A percentile compares a stretch with the other conserved stretches of the same genome.
phyloP scores from a whole-genome alignment of 164 flowering plant species.

The Echeveria elegans region DNA sequence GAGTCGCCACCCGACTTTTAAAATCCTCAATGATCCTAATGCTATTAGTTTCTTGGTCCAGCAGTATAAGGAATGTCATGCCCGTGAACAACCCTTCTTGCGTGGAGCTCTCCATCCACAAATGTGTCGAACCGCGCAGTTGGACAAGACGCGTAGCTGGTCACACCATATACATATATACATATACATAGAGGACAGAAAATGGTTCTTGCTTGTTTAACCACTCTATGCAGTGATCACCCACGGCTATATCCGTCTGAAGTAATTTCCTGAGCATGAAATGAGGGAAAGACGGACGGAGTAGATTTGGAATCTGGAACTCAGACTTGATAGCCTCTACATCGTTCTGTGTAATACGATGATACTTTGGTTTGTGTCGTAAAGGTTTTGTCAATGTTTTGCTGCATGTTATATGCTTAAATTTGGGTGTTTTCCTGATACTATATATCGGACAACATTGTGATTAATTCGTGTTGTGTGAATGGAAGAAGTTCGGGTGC shows the following conservation, averaged over 20 bases:
- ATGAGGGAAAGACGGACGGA: conserved; percentile 30
- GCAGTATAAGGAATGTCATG: conserved; percentile 27
- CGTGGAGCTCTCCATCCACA: conserved; percentile 48
- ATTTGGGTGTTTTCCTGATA: too few relatives aligned
- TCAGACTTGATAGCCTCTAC: conserved; percentile 20
- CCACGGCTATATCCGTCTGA: not conserved
- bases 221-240: conserved; percentile 24
- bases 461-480: too few relatives aligned
- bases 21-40: conserved; percentile 38
- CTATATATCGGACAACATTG: too few relatives aligned
- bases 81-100: conserved; percentile 28
- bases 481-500: too few relatives aligned
- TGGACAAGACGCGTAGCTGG: conserved; percentile 38
- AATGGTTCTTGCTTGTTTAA: conserved; percentile 28
- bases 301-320: conserved; percentile 28
- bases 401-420: too few relatives aligned
- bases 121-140: conserved; percentile 40
- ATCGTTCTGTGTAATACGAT: too few relatives aligned
- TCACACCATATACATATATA: too few relatives aligned
- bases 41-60: conserved; percentile 30
- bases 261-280: conserved; percentile 1
- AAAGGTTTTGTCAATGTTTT: too few relatives aligned
- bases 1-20: conserved; percentile 30
- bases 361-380: too few relatives aligned
- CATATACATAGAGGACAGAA: conserved; percentile 31